These are phyloP conservation scores for Phytophthora nicotianae DNA, from an alignment of 352 stramenopile species.

Conservation along the genomic window DNA sequence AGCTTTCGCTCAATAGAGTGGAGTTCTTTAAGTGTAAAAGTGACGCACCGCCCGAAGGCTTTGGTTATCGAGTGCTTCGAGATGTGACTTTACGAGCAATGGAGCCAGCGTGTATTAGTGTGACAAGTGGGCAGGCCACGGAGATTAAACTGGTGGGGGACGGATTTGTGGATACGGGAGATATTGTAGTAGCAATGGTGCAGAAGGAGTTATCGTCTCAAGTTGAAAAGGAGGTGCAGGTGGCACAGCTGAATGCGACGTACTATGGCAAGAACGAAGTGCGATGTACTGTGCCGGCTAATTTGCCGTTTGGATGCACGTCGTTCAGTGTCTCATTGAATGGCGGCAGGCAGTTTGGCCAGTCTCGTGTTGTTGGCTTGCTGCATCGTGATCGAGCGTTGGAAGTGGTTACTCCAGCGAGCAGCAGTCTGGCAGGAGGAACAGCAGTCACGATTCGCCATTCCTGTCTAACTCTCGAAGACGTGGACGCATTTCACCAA, in stretches of 20 bases:
- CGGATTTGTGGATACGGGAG: constrained; percentile 66
- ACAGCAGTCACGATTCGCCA: constrained; percentile 39
- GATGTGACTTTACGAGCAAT: constrained; percentile 49
- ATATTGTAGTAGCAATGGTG: constrained; percentile 57
- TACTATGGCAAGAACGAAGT: constrained; percentile 54
- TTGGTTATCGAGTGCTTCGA: constrained; percentile 56
- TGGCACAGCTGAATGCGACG: constrained; percentile 61
- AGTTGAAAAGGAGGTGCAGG: constrained; percentile 21
- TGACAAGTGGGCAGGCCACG: constrained; percentile 58
- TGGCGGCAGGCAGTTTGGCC: constrained; percentile 62
- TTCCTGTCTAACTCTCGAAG: constrained; percentile 43
- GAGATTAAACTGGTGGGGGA: constrained; percentile 62
- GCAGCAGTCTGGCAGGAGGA: constrained; percentile 49
- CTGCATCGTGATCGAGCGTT: constrained; percentile 57
- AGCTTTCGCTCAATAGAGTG: constrained; percentile 57
- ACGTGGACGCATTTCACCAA: constrained; percentile 46
- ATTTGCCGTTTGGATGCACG: constrained; percentile 73
- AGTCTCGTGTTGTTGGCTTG: constrained; percentile 41
- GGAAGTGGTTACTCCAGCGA: constrained; percentile 37
- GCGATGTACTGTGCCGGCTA: constrained; percentile 61
- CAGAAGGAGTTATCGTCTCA: constrained; percentile 41
- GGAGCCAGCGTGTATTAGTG: constrained; percentile 64
- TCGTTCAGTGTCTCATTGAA: constrained; percentile 64
- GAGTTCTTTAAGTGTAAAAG: constrained; percentile 57
- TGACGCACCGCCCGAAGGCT: constrained; percentile 39